Conservation (phyloP, 1,284 basidiomycete species). For the Lentinula novae-zelandiae region DNA sequence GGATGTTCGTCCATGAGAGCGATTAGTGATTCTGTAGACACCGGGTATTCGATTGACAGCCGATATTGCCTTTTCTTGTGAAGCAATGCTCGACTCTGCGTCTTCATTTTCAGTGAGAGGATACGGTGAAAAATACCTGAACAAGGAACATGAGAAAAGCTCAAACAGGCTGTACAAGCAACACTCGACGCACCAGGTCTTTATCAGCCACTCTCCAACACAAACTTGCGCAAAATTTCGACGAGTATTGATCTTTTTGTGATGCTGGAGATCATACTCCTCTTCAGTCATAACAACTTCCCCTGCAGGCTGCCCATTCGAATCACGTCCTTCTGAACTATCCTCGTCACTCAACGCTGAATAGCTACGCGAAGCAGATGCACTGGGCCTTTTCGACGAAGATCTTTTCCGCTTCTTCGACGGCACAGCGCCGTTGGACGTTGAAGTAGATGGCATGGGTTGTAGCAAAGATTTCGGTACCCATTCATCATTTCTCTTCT, state of each 20-base stretch:
- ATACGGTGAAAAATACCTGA: constrained; percentile 88
- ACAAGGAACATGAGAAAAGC: constrained; percentile 20
- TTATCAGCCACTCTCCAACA: constrained; percentile 75
- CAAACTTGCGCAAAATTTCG: constrained; percentile 76
- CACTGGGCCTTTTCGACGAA: background rate
- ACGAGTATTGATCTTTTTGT: constrained; percentile 62
- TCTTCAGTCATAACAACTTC: constrained; percentile 54
- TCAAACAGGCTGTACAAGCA: constrained; percentile 25
- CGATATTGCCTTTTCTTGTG: constrained; percentile 21
- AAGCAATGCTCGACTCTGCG: constrained; percentile 38
- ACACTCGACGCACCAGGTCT: constrained; percentile 60
- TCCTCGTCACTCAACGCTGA: constrained; percentile 10
- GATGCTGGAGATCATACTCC: constrained; percentile 62
- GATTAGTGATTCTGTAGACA: constrained; percentile 41
- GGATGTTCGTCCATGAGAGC: constrained; percentile 64
- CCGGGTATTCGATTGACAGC: constrained; percentile 39
- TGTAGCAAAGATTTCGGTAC: constrained; percentile 40
- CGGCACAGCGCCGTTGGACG: constrained; percentile 9
- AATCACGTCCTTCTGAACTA: constrained; percentile 1
- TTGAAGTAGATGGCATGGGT: constrained; percentile 20
- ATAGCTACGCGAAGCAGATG: constrained; percentile 13
- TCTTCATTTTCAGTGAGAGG: constrained; percentile 65
- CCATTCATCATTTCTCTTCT: constrained; percentile 81
- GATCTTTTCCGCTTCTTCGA: constrained; percentile 16
- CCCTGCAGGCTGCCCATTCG: constrained; percentile 19